Base-by-base conservation (phyloP, 768 basidiomycete genomes). In the Aureoboletus auriporus region DNA sequence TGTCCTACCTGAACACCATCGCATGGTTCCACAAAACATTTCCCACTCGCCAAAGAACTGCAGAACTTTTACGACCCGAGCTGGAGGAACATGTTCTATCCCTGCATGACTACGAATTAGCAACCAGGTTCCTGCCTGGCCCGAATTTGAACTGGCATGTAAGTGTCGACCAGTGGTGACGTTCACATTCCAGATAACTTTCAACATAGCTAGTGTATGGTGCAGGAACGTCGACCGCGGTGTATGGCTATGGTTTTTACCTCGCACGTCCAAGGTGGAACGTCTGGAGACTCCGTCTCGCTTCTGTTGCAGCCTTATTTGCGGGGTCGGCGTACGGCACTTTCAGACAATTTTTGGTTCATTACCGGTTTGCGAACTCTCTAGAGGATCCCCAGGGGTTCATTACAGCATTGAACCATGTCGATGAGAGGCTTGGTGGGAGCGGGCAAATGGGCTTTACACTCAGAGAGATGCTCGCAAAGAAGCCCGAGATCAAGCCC, bases 71-170 rank as follows among this genome's bases (percentile, higher is more conserved):
- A 27, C 59, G 54, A 5, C 65, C 65, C 9, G 66, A 67, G 38
- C 45, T 69, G 12, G 67, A 67, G 28, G 64, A 56, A 13, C 52
- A 51, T 4, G 46, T 62, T 26, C 40, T 67, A 14, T 55, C 66
- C 16, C 58, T 56, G 16, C 75, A 72, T 46, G 84, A 87, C 70
- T 85, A 77, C 61, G 71, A 83, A 0, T 62, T 75, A 10, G 77
- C 83, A 5, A 59, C 71, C 48, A 60, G 60, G 26, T 86, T 85
- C 69, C 64, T 82, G 26, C 75, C 82, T 33, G 75, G 73, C 34
- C 56, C 60, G 69, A 55, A 76, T 68, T 62, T 71, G 29, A 71
- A 76, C 51, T 71, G 67, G 52, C 71, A 73, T 48, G 72, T 77
- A 42, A 70, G 75, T 55, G 41, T 56, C 50, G 23, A 43, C 45